Conservation (phyloP, 352 stramenopile species). For the Aphanomyces stellatus region DNA sequence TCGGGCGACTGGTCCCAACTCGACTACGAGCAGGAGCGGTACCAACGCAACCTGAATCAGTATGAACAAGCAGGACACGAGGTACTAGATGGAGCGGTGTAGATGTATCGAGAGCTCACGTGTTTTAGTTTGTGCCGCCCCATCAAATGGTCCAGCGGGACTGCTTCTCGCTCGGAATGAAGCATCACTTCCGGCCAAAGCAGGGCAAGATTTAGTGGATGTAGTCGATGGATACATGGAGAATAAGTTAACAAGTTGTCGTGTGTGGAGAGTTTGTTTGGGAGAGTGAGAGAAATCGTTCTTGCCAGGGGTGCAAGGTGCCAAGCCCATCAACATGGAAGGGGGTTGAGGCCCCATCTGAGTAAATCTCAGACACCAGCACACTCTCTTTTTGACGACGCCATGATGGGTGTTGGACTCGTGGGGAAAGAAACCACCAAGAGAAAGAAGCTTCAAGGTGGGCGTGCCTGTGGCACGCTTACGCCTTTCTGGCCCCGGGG, state of each 20-base stretch:
- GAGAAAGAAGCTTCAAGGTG: too few species aligned
- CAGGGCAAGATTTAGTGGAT: constrained; percentile 11
- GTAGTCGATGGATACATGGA: neutral
- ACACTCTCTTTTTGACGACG: too few species aligned
- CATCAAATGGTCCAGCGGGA: constrained; percentile 19
- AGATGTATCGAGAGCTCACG: neutral
- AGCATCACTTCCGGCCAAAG: constrained; percentile 17
- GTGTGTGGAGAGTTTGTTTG: neutral
- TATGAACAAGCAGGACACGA: neutral
- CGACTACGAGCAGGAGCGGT: neutral
- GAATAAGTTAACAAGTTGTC: neutral
- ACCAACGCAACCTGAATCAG: neutral
- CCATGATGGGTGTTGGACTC: too few species aligned
- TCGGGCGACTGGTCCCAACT: neutral
- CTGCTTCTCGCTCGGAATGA: constrained; percentile 21
- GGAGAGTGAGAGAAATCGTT: too few species aligned
- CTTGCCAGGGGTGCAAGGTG: too few species aligned
- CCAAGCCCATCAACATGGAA: too few species aligned
- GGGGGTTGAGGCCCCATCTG: neutral
- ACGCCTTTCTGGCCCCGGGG: too few species aligned
- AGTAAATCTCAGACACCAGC: neutral
- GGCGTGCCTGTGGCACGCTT: too few species aligned
- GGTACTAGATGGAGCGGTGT: neutral
- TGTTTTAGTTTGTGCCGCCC: constrained; percentile 9
- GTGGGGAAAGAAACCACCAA: too few species aligned